Evolutionary conservation across 352 stramenopile species (phyloP).

Genomic region (Pythium apleroticum): DNA sequence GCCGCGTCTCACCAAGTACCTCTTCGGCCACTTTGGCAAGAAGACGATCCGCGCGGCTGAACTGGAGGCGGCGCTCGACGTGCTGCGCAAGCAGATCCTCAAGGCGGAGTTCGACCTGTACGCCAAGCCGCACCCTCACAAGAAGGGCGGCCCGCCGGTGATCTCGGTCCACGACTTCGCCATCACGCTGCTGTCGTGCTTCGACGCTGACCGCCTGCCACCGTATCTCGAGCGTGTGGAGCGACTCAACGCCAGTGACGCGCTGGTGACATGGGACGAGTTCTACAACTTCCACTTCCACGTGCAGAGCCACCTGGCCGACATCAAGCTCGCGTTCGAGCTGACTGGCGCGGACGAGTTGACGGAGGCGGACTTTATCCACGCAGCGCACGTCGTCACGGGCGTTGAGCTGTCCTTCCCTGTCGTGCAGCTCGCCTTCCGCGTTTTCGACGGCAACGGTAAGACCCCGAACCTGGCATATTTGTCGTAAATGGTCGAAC

Average conservation of each 20-base stretch:
- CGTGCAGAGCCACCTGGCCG: constrained; percentile 64
- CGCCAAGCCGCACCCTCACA: constrained; percentile 39
- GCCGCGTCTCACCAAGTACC: constrained; percentile 58
- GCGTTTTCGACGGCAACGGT: constrained; percentile 75
- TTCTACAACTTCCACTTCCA: constrained; percentile 77
- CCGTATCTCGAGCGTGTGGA: constrained; percentile 62
- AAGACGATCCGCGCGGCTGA: constrained; percentile 61
- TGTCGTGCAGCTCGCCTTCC: constrained; percentile 74
- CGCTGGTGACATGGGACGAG: constrained; percentile 66
- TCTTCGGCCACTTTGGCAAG: constrained; percentile 58
- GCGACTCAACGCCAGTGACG: constrained; percentile 56
- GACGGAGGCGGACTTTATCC: constrained; percentile 77
- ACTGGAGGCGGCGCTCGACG: constrained; percentile 47
- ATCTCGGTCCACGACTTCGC: constrained; percentile 81
- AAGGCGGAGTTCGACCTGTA: constrained; percentile 75
- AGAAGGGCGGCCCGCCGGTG: constrained; percentile 36
- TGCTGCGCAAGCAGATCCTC: constrained; percentile 59
- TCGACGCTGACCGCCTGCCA: constrained; percentile 63
- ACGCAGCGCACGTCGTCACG: constrained; percentile 57
- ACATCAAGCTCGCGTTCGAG: constrained; percentile 77
- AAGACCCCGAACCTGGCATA: neutral
- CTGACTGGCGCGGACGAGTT: constrained; percentile 62
- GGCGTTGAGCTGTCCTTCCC: constrained; percentile 64
- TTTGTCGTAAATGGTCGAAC: too few relatives aligned
- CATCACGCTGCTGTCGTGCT: constrained; percentile 70